Conservation (phyloP, 306 rosid genomes). For the Psophocarpus tetragonolobus region DNA sequence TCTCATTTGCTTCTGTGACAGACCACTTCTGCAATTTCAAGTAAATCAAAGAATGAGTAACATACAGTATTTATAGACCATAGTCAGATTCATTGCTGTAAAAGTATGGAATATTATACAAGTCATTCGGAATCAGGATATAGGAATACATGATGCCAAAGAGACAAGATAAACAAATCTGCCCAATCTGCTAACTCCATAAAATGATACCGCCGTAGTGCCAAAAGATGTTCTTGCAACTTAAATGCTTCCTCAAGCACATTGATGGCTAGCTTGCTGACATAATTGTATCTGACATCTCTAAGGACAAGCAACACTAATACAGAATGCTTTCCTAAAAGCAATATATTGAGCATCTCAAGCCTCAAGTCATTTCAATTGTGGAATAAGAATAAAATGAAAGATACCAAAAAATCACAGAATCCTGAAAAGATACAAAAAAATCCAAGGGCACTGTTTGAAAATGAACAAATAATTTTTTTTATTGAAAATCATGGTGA, state of each 20-base stretch:
- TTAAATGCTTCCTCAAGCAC: conserved; percentile 88
- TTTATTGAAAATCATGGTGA: background rate
- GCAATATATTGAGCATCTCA: conserved; percentile 30
- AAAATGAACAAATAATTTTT: background rate
- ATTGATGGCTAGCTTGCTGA: conserved; percentile 88
- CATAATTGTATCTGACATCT: conserved; percentile 69
- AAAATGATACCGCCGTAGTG: conserved; percentile 85
- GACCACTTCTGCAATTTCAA: conserved; percentile 78
- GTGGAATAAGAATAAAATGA: conserved; percentile 18
- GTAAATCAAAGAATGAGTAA: conserved; percentile 34
- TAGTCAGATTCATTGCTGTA: conserved; percentile 6
- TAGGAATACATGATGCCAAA: conserved; percentile 76
- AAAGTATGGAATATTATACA: conserved; percentile 18
- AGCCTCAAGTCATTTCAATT: conserved; percentile 26
- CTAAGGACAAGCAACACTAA: conserved; percentile 51
- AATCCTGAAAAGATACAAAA: conserved; percentile 20
- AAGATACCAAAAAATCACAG: background rate
- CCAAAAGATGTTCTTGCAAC: conserved; percentile 84
- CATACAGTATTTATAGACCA: conserved; percentile 11
- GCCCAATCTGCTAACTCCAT: conserved; percentile 99
- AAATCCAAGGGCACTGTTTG: background rate
- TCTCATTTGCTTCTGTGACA: conserved; percentile 69
- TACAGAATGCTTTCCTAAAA: conserved; percentile 21
- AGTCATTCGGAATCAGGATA: conserved; percentile 32
- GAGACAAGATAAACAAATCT: conserved; percentile 86